Conservation (phyloP, 495 filamentous ascomycete species). For the Trichoderma orchidacearum region DNA sequence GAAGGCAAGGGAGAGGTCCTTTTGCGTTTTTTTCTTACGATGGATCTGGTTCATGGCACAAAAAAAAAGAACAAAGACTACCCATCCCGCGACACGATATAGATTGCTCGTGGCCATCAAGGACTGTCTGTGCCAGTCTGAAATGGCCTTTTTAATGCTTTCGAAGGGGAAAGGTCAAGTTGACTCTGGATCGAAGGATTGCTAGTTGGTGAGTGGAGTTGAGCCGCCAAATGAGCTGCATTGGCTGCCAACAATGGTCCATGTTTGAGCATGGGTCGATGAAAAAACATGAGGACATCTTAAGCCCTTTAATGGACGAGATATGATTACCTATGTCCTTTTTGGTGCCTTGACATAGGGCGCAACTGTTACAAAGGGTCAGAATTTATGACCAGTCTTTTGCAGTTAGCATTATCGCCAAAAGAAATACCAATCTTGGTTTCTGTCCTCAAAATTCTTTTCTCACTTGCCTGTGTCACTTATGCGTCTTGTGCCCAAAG, state of each 20-base stretch:
- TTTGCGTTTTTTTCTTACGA: background rate
- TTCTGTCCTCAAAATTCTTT: background rate
- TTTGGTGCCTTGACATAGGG: background rate
- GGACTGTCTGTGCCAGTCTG: background rate
- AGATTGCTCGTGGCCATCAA: constrained; percentile 12
- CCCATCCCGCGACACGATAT: constrained; percentile 5
- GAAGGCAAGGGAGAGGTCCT: constrained; percentile 9
- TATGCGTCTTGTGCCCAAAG: too few species aligned
- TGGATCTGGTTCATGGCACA: constrained; percentile 4
- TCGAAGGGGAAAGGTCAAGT: constrained; percentile 1
- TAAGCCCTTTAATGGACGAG: background rate
- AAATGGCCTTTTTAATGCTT: background rate
- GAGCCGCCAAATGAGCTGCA: background rate
- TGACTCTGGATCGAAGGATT: background rate
- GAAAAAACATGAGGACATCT: background rate
- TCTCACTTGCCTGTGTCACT: background rate
- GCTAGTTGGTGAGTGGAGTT: background rate
- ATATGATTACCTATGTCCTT: background rate
- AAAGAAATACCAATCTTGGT: background rate
- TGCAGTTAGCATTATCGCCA: background rate
- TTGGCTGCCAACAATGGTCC: background rate
- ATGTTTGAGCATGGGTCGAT: background rate
- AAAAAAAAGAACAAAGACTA: constrained; percentile 7
- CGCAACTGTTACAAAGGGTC: background rate
- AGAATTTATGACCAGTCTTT: constrained; percentile 3